Percentiles rank a stretch among this genome's conserved stretches.
Conservation (phyloP, 2,329 filamentous ascomycete genomes). For the Chalaropsis ovoidea region DNA sequence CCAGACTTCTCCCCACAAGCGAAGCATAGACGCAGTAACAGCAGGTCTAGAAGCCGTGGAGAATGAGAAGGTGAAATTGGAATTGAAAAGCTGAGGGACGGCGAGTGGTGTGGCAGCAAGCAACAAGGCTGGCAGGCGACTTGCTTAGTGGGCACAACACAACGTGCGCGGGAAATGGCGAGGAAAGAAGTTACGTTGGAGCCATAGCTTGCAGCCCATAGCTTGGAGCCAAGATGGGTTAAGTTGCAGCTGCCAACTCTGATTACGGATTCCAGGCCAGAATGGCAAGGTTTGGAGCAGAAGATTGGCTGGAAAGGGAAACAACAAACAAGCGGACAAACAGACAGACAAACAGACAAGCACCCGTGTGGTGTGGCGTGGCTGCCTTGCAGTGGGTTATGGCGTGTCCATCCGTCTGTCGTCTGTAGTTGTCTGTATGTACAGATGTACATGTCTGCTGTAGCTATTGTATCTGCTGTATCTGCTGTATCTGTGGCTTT, state of each 20-base stretch:
- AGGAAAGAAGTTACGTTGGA: not conserved
- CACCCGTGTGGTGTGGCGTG: not conserved
- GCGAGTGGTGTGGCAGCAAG: not conserved
- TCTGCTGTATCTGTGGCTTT: too few relatives aligned
- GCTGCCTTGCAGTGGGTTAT: not conserved
- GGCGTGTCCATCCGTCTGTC: too few relatives aligned
- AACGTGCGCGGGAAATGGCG: not conserved
- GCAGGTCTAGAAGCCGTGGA: not conserved
- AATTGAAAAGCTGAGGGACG: too few relatives aligned
- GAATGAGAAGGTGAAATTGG: not conserved
- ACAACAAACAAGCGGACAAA: not conserved
- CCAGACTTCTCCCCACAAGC: constrained; percentile 1
- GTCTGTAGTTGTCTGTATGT: too few relatives aligned
- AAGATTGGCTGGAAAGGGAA: not conserved
- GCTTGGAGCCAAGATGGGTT: not conserved
- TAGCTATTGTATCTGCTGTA: too few relatives aligned
- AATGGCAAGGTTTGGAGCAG: not conserved
- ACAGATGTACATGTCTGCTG: too few relatives aligned
- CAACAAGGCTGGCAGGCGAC: not conserved
- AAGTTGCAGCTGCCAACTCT: constrained; percentile 7
- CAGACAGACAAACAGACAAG: not conserved
- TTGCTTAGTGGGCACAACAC: not conserved
- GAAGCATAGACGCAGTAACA: not conserved
- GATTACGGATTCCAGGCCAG: not conserved
- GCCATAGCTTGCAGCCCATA: not conserved